These are phyloP conservation scores for Clohesyomyces aquaticus DNA, from an alignment of 495 filamentous ascomycete genomes.

Conservation along the genomic window DNA sequence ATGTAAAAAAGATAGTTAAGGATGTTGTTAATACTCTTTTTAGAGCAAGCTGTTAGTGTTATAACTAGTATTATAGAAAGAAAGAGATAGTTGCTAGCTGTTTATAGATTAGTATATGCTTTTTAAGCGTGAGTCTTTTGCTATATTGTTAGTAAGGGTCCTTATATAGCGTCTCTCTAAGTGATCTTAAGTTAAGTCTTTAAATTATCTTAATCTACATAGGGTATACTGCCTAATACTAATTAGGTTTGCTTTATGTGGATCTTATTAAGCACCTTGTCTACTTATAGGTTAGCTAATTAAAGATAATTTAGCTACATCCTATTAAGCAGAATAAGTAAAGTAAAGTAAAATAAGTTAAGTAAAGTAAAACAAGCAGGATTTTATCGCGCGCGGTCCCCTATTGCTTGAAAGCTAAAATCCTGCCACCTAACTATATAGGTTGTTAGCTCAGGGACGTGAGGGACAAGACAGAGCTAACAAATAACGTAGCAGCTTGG, in stretches of 20 bases:
- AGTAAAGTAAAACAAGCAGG: slow-evolving; percentile 1
- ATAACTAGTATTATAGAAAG: neutral
- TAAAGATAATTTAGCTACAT: slow-evolving; percentile 4
- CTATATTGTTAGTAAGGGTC: neutral
- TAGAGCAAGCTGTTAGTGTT: neutral
- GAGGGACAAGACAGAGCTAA: too few species aligned
- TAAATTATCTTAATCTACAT: neutral
- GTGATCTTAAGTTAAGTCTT: neutral
- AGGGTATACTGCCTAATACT: neutral
- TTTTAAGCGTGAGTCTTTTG: neutral
- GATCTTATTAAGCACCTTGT: neutral
- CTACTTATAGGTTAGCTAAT: neutral
- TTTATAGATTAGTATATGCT: neutral
- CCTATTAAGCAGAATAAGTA: neutral
- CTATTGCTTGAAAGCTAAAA: too few species aligned
- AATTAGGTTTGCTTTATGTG: neutral
- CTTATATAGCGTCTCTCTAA: neutral
- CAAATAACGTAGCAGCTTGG: too few species aligned
- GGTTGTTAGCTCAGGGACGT: too few species aligned
- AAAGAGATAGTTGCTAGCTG: slow-evolving; percentile 2
- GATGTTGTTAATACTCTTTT: slow-evolving; percentile 4
- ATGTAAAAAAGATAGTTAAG: slow-evolving; percentile 1
- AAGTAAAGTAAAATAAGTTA: slow-evolving; percentile 4
- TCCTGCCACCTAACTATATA: too few species aligned
- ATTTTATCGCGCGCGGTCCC: too few species aligned